Evolutionary conservation across 345 rosid species (phyloP), one percentile per base, ranked within the genome.

Genomic region (Dimocarpus longan): DNA sequence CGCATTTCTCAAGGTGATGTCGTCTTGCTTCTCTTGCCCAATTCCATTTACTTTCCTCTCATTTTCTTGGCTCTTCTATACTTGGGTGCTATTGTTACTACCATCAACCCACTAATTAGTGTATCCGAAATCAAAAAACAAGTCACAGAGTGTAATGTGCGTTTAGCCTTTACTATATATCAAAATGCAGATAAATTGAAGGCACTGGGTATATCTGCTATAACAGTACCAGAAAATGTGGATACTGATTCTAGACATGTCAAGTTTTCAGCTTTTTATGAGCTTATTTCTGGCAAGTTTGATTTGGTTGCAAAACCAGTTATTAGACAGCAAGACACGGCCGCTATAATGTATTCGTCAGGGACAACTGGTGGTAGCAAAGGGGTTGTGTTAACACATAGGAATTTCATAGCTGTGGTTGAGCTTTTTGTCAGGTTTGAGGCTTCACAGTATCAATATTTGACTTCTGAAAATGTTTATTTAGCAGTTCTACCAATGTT

Each of bases 351-450:
- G 86, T 90, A 90, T 77, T 93, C 98, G 0, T 95, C 98, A 0
- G 98, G 98, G 2, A 95, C 98, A 5, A 92, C 98, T 11, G 97
- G 95, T 32, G 86, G 82, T 59, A 93, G 89, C 84, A 93, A 95
- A 85, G 97, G 98, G 54, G 98, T 85, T 26, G 60, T 93, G 77
- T 67, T 95, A 39, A 90, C 98, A 3, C 98, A 93, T 54, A 82
- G 85, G 80, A 95, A 91, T 72, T 66, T 93, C 21, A 92, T 95
- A 67, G 91, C 98, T 1, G 78, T 80, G 73, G 81, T 88, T 76
- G 98, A 90, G 88, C 91, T 90, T 76, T 93, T 93, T 76, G 94
- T 92, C 70, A 84, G 87, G 56, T 93, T 93, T 78, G 97, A 93
- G 66, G 97, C 97, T 63, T 90, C 91, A 0, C 97, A 89, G 66